A percentile compares a stretch with the other conserved stretches of the same genome.
phyloP scores from a whole-genome alignment of 2,329 filamentous ascomycete genomes.

The Boeremia lycopersici region DNA sequence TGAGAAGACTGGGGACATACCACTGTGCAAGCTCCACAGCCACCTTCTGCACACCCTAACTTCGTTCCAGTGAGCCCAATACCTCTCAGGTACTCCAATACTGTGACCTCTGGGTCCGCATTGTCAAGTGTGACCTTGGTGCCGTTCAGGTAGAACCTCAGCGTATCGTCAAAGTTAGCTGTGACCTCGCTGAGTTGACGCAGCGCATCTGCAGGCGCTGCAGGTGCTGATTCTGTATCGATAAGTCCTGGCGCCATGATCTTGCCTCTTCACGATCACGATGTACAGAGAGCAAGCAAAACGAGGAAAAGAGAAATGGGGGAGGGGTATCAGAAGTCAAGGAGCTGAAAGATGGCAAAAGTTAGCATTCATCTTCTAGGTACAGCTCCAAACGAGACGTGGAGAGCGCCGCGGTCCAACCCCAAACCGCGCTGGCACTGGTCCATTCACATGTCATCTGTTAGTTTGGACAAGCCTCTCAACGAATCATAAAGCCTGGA shows the following conservation, averaged over 20 bases:
- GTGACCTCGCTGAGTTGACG: slow-evolving; percentile 67
- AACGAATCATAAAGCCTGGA: slow-evolving; percentile 25
- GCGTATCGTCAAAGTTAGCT: slow-evolving; percentile 79
- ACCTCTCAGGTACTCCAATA: slow-evolving; percentile 90
- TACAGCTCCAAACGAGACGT: slow-evolving; percentile 12
- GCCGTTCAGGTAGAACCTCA: slow-evolving; percentile 94
- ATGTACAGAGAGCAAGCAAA: background rate
- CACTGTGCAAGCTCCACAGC: slow-evolving; percentile 94
- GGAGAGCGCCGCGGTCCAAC: slow-evolving; percentile 13
- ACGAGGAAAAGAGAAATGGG: background rate
- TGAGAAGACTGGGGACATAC: slow-evolving; percentile 52
- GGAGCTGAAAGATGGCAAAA: slow-evolving; percentile 5
- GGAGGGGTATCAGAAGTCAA: background rate
- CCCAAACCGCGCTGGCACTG: slow-evolving; percentile 9
- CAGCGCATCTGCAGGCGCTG: slow-evolving; percentile 53
- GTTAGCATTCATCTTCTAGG: slow-evolving; percentile 8
- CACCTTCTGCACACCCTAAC: slow-evolving; percentile 93
- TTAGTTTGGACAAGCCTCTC: slow-evolving; percentile 10
- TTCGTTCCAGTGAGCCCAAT: slow-evolving; percentile 96
- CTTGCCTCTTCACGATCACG: background rate
- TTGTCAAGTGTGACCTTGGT: slow-evolving; percentile 85
- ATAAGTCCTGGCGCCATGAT: slow-evolving; percentile 65
- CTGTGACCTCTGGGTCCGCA: slow-evolving; percentile 87
- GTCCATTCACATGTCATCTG: slow-evolving; percentile 1
- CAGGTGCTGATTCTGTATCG: slow-evolving; percentile 47